Base-by-base conservation (phyloP, 2,329 filamentous ascomycete genomes). In the Neurospora sp. region DNA sequence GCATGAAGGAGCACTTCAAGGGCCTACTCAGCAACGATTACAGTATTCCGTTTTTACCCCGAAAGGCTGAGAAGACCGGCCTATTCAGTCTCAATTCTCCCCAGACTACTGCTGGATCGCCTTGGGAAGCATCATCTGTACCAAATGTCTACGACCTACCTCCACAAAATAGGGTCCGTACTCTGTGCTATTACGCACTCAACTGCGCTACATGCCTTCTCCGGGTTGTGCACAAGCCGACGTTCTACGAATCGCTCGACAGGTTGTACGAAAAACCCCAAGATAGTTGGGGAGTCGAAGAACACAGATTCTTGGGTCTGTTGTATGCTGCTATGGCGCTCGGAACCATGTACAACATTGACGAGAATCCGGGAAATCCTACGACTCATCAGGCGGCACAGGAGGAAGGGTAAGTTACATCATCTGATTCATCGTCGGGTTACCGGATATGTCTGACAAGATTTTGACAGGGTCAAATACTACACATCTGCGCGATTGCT, bases 1-100 rank as follows among this genome's bases (percentile, higher is more conserved):
- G 92, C 69, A 90, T 99, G 86, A 91, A 93, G 76, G 92, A 96
- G 76, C 91, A 97, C 77, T 92, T 97, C 74, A 91, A 92, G 65
- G 88, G 90, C 71, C 84, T 96, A 73, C 85, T 96, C 66, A 90
- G 90, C 23, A 86, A 87, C 52, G 86, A 88, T 66, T 84, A 86
- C 72, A 83, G 87, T 75, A 80, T 87, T 72, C 84, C 88, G 19
- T 88, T 90, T 77, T 80, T 90, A 71, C 83, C 86, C 68, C 79
- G 83, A 72, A 8, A 36, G 8, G 78, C 83, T 15, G 83, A 85
- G 38, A 81, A 82, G 67, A 81, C 78, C 62, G 85, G 82, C 78
- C 81, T 85, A 73, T 82, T 80, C 72, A 85, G 88, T 72, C 84
- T 94, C 66, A 92, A 93, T 72, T 92, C 91, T 36, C 91, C 92